Base-by-base conservation (phyloP, 2,329 filamentous ascomycete species). In the Paraphaeosphaeria sporulosa region DNA sequence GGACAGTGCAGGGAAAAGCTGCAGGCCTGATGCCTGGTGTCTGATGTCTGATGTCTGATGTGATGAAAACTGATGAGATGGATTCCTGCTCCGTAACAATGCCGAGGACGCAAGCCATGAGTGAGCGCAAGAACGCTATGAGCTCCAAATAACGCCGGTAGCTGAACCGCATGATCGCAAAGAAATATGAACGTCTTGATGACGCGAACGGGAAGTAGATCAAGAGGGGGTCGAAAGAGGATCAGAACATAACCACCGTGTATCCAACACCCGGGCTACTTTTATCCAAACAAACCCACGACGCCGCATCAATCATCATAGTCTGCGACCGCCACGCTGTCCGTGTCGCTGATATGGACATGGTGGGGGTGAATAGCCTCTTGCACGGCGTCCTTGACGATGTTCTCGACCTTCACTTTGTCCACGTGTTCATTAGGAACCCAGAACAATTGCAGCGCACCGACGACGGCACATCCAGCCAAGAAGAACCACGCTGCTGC, bases 401-500 rank as follows among this genome's bases (percentile, higher is more conserved):
- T 71, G 46, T 74, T 77, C 34, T 76, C 70, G 8, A 77, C 71
- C 50, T 70, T 64, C 1, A 77, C 68, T 13, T 64, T 58, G 32
- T 70, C 71, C 3, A 76, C 62, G 59, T 80, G 81, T 63, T 83
- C 82, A 42, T 81, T 80, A 12, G 82, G 80, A 50, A 89, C 84
- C 65, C 83, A 86, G 69, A 83, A 83, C 6, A 87, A 71, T 67
- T 89, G 87, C 17, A 84, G 64, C 4, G 82, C 81, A 40, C 86
- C 87, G 19, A 85, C 57, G 10, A 87, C 67, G 0, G 87, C 86
- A n/a, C 88, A 80, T 1, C 82, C 64, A 1, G 81, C 81, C 57
- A 85, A 86, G 32, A 78, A 83, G 82, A 86, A 89, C 85, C 86
- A 89, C 2, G 87, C 85, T 25, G 88, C 75, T 5, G 84, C 85